Evolutionary conservation across 1,284 basidiomycete species (phyloP).

Genomic region (Moesziomyces sp.): DNA sequence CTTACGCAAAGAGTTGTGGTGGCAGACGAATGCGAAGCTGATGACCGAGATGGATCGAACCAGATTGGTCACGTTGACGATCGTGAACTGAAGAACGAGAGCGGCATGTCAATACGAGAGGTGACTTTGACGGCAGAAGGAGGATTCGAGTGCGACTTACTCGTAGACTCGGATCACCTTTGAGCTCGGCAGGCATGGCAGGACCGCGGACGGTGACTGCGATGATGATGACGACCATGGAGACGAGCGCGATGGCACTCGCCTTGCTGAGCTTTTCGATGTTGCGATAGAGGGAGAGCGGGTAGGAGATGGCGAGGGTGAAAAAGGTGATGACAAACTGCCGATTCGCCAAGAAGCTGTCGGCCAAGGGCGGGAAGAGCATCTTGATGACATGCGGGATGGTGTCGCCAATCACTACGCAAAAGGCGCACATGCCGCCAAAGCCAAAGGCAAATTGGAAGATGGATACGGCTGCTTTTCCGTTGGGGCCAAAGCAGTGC

Average conservation of each 20-base stretch:
- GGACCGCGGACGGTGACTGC: slow-evolving; percentile 88
- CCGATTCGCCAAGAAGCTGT: slow-evolving; percentile 82
- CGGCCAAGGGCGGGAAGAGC: slow-evolving; percentile 82
- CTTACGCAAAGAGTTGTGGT: slow-evolving; percentile 64
- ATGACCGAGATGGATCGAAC: slow-evolving; percentile 65
- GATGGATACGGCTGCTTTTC: slow-evolving; percentile 84
- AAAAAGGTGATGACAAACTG: slow-evolving; percentile 79
- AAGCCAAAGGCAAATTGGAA: slow-evolving; percentile 99
- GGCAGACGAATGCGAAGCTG: slow-evolving; percentile 67
- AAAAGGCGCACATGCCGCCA: slow-evolving; percentile 76
- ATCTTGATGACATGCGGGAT: slow-evolving; percentile 90
- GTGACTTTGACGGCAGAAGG: background rate
- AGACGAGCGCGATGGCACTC: slow-evolving; percentile 79
- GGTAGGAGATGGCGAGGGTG: slow-evolving; percentile 76
- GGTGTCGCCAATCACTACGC: slow-evolving; percentile 79
- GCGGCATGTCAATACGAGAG: background rate
- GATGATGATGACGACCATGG: slow-evolving; percentile 92
- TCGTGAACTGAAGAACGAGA: slow-evolving; percentile 75
- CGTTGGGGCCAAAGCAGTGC: slow-evolving; percentile 83
- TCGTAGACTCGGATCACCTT: slow-evolving; percentile 72
- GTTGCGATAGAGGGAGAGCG: slow-evolving; percentile 92
- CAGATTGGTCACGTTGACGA: slow-evolving; percentile 77
- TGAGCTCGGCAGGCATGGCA: slow-evolving; percentile 80
- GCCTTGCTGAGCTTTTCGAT: slow-evolving; percentile 96
- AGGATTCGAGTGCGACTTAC: slow-evolving; percentile 1